phyloP scores from a whole-genome alignment of 352 stramenopile genomes.

The Phytophthora uliginosa region DNA sequence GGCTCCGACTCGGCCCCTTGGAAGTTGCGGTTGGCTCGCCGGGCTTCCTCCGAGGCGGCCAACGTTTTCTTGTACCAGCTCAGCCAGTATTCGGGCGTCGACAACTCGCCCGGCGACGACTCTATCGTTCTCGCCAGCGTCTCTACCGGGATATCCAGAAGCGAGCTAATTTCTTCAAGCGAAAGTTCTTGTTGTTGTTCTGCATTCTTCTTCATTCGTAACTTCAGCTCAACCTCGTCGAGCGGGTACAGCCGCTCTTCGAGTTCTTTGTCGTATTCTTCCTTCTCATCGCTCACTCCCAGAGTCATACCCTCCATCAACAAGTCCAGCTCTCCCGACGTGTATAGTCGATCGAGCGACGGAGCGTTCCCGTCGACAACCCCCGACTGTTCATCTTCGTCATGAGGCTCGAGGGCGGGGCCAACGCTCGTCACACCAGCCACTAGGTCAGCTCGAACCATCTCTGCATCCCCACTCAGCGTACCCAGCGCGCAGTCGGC shows the following conservation, averaged over 20 bases:
- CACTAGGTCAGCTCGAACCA: too few relatives aligned
- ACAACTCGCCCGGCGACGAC: too few relatives aligned
- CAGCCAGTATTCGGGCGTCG: constrained; percentile 5
- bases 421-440: too few relatives aligned
- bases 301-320: not conserved
- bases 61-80: not conserved
- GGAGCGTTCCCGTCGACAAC: not conserved
- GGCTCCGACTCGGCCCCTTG: too few relatives aligned
- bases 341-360: not conserved
- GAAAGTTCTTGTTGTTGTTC: not conserved
- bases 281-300: not conserved
- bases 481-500: too few relatives aligned
- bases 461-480: too few relatives aligned
- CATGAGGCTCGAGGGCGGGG: too few relatives aligned
- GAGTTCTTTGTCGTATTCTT: constrained; percentile 5
- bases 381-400: too few relatives aligned
- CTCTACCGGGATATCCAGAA: not conserved
- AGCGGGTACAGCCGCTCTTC: constrained; percentile 10
- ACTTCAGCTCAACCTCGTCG: constrained; percentile 6
- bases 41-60: not conserved
- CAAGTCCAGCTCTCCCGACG: not conserved
- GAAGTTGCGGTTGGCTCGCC: not conserved
- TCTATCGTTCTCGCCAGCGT: not conserved
- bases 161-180: not conserved
- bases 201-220: not conserved